These are phyloP conservation scores for Ceratobasidium sp. DNA, from an alignment of 1,284 basidiomycete genomes.

Conservation along the genomic window DNA sequence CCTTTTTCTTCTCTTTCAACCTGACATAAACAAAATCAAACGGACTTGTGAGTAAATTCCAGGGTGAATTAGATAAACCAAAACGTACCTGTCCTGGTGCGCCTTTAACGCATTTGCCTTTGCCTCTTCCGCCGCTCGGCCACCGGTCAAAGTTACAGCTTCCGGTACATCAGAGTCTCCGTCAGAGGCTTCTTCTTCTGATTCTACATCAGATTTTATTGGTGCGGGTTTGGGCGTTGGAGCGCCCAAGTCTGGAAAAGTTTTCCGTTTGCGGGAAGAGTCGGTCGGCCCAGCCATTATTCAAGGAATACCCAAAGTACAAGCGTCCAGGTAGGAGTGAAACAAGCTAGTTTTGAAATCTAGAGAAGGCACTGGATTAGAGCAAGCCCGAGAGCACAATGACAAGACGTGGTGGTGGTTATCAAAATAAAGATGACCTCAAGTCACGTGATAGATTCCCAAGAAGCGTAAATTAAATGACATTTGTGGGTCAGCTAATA, in stretches of 20 bases:
- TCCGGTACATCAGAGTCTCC: conserved; percentile 23
- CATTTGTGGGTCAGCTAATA: neutral
- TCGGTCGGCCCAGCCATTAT: neutral
- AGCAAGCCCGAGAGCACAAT: neutral
- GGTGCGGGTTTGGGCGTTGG: neutral
- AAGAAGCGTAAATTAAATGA: neutral
- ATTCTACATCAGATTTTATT: neutral
- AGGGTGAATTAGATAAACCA: too few species aligned
- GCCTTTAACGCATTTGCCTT: neutral
- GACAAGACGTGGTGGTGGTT: neutral
- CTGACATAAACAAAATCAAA: neutral
- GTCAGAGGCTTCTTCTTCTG: conserved; percentile 4
- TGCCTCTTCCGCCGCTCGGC: conserved; percentile 12
- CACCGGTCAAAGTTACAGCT: conserved; percentile 12
- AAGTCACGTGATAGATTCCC: conserved; percentile 1
- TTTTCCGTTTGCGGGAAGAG: conserved; percentile 11
- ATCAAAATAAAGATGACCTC: neutral
- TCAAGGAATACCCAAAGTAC: neutral
- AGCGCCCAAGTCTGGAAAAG: conserved; percentile 23
- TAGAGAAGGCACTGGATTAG: neutral
- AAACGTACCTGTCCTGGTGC: conserved; percentile 10
- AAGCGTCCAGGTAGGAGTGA: neutral
- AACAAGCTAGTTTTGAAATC: neutral
- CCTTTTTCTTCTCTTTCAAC: conserved; percentile 3
- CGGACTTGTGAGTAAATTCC: neutral